phyloP scores from a whole-genome alignment of 176 grass and related monocot genomes.

The Musa itinerans region DNA sequence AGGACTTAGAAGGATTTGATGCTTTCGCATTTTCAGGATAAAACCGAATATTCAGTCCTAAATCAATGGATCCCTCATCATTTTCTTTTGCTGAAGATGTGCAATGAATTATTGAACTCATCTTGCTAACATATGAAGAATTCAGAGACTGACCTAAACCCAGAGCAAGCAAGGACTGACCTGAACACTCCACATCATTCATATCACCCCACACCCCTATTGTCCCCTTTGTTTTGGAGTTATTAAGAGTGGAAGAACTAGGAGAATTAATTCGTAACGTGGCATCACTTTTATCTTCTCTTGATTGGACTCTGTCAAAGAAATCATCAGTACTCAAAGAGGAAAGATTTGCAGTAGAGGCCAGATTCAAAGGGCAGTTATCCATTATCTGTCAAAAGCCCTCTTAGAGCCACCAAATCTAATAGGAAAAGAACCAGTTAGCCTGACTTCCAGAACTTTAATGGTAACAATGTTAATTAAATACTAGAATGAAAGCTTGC shows the following conservation, averaged over 20 bases:
- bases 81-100: conserved; percentile 46
- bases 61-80: conserved; percentile 50
- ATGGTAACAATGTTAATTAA: conserved; percentile 13
- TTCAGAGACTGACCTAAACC: conserved; percentile 49
- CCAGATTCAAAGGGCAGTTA: conserved; percentile 26
- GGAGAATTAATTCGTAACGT: conserved; percentile 27
- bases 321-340: conserved; percentile 12
- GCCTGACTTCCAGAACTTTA: conserved; percentile 19
- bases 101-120: conserved; percentile 46
- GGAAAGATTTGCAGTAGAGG: conserved; percentile 25
- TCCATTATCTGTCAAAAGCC: conserved; percentile 45
- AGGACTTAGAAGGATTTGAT: conserved; percentile 28
- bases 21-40: conserved; percentile 32
- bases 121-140: conserved; percentile 18
- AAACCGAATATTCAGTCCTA: conserved; percentile 63
- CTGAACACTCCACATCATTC: conserved; percentile 24
- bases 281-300: conserved; percentile 18
- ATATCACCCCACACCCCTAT: conserved; percentile 38
- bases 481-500: conserved; percentile 4
- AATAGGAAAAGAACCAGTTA: conserved; percentile 33
- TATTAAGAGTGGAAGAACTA: conserved; percentile 27
- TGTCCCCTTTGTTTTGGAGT: conserved; percentile 16
- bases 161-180: conserved; percentile 37
- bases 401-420: conserved; percentile 29
- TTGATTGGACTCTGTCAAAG: background rate